Conservation (phyloP, 108 stramenopile species). For the Cylindrotheca fusiformis region DNA sequence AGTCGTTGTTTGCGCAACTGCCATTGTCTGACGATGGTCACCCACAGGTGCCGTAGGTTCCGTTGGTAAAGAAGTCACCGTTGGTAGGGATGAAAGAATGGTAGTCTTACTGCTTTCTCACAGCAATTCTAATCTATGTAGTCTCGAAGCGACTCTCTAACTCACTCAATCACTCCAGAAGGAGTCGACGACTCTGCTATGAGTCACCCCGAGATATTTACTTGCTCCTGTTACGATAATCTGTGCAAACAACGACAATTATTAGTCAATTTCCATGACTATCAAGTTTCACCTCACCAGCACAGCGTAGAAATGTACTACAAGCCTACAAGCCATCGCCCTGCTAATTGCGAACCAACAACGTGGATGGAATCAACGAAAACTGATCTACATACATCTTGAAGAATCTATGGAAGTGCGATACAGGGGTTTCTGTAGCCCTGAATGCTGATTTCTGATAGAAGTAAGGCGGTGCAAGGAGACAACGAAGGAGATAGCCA, state of each 20-base stretch:
- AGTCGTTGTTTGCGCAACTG: constrained; percentile 31
- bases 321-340: no score
- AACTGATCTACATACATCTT: neutral
- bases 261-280: no score
- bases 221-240: neutral
- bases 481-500: no score
- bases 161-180: no score
- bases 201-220: neutral
- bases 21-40: constrained; percentile 19
- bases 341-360: no score
- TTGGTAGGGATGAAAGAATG: neutral
- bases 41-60: constrained; percentile 8
- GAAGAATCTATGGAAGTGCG: no score
- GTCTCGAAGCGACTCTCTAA: constrained; percentile 21
- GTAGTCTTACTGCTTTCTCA: neutral
- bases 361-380: neutral
- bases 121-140: neutral
- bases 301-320: no score
- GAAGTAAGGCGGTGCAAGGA: no score
- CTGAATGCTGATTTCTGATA: no score
- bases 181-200: constrained; percentile 15
- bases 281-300: no score
- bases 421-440: no score
- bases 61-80: neutral
- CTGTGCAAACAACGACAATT: no score